These are phyloP conservation scores for Globisporangium splendens DNA, from an alignment of 352 stramenopile genomes.

Conservation along the genomic window DNA sequence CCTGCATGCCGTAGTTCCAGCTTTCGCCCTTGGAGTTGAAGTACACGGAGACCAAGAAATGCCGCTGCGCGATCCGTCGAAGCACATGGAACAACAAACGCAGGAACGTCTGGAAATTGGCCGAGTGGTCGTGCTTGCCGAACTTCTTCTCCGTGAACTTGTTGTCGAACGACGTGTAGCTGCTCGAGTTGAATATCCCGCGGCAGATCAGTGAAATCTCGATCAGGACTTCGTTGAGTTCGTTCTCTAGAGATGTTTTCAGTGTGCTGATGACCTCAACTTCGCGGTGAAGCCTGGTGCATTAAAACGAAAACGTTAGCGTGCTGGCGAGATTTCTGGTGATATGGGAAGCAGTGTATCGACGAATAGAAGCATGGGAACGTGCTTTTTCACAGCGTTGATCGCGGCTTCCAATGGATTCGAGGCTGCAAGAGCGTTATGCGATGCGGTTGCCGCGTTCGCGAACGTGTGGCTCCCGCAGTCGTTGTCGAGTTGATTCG, in stretches of 20 bases:
- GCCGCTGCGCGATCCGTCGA: conserved; percentile 57
- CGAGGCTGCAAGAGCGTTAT: conserved; percentile 1
- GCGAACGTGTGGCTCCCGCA: conserved; percentile 18
- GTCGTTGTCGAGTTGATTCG: conserved; percentile 23
- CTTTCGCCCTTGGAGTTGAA: conserved; percentile 60
- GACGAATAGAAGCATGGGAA: neutral
- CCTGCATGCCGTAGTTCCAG: conserved; percentile 66
- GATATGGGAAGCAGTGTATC: neutral
- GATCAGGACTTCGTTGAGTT: conserved; percentile 55
- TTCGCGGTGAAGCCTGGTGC: conserved; percentile 59
- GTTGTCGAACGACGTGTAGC: conserved; percentile 75
- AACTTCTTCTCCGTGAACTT: conserved; percentile 74
- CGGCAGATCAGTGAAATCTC: conserved; percentile 69
- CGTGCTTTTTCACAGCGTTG: conserved; percentile 66
- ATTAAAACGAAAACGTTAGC: conserved; percentile 1
- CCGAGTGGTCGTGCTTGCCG: conserved; percentile 57
- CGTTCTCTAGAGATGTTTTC: conserved; percentile 62
- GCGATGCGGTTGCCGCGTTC: conserved; percentile 6
- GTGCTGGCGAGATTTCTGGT: no score
- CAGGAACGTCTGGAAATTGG: conserved; percentile 68
- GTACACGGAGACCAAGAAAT: conserved; percentile 57
- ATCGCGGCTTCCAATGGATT: conserved; percentile 56
- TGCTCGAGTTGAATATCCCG: conserved; percentile 69
- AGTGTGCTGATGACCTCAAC: conserved; percentile 73
- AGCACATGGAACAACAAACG: conserved; percentile 65